Evolutionary conservation across 768 basidiomycete genomes (phyloP), one percentile per base, ranked within the genome.

Genomic region (Boletus insuetus): DNA sequence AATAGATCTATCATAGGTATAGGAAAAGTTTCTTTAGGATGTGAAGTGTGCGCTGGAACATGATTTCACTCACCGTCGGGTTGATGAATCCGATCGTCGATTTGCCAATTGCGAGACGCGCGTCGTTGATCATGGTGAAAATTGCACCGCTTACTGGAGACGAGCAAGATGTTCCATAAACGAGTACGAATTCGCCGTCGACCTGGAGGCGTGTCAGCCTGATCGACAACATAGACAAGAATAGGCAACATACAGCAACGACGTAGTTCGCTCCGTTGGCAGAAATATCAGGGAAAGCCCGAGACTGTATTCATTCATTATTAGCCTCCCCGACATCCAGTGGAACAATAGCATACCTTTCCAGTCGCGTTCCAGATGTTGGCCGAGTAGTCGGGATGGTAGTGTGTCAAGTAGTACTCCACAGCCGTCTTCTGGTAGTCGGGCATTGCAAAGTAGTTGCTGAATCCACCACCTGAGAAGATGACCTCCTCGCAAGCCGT

Each of bases 391-490:
- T 64, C 12, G 47, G 73, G 57, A 61, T 53, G 17, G 54, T 73
- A 56, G 64, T 75, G 46, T 22, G 56, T 46, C 46, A 75, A 47
- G 58, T 71, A 76, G 26, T 60, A 47, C 44, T 64, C 49, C 38
- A 75, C 75, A 14, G 68, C 67, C 11, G 48, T 55, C 49, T 70
- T 69, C 58, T 77, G 77, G 58, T 81, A 81, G 0, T 57, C 53
- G 4, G 79, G 75, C 29, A 69, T 71, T 4, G 71, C 55, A 60
- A 81, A 80, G 47, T 73, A 68, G 73, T 69, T 74, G 60, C 77
- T 72, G 66, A 73, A 73, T 26, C 73, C 72, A 24, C 72, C 72
- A 12, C 69, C 74, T 32, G 69, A 69, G 71, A 86, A 83, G 66
- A 68, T 74, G 44, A 78, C 72, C 2, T 68, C 32, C 58, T 63